A percentile compares a stretch with the other conserved stretches of the same genome.
Conservation (phyloP, 2,329 filamentous ascomycete species). For the Teratosphaeria gauchensis region DNA sequence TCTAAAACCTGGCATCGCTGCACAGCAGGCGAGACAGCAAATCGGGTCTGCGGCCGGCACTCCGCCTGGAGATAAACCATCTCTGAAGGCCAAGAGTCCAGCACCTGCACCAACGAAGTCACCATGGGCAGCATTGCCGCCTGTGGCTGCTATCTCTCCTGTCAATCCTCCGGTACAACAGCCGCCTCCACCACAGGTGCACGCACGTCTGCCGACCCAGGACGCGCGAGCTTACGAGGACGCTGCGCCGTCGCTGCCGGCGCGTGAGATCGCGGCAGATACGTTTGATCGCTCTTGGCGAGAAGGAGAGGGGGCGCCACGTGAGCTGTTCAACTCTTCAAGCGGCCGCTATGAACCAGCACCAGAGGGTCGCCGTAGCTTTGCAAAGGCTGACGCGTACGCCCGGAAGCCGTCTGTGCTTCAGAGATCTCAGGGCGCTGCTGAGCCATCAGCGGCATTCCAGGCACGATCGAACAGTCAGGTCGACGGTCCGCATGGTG, state of each 20-base stretch:
- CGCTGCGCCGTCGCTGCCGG: slow-evolving; percentile 41
- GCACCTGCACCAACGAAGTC: slow-evolving; percentile 68
- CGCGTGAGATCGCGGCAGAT: slow-evolving; percentile 84
- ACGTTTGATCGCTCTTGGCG: slow-evolving; percentile 84
- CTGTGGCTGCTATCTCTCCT: slow-evolving; percentile 71
- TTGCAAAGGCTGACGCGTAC: slow-evolving; percentile 56
- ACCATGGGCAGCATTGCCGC: slow-evolving; percentile 81
- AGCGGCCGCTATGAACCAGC: slow-evolving; percentile 90
- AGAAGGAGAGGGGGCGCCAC: slow-evolving; percentile 54
- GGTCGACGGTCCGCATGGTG: slow-evolving; percentile 54
- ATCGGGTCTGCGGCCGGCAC: slow-evolving; percentile 47
- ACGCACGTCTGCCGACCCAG: slow-evolving; percentile 34
- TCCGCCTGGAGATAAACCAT: slow-evolving; percentile 47
- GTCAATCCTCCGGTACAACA: slow-evolving; percentile 46
- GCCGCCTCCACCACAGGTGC: slow-evolving; percentile 29
- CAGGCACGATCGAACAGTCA: slow-evolving; percentile 63
- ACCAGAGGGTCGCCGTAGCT: slow-evolving; percentile 60
- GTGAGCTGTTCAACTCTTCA: slow-evolving; percentile 89
- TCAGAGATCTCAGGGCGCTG: slow-evolving; percentile 59
- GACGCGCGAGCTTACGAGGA: slow-evolving; percentile 50
- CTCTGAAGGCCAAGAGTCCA: slow-evolving; percentile 62
- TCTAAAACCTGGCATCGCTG: slow-evolving; percentile 36
- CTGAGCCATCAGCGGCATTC: slow-evolving; percentile 78
- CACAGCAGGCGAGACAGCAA: slow-evolving; percentile 28
- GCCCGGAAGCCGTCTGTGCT: slow-evolving; percentile 67